A percentile compares a stretch with the other conserved stretches of the same genome.
phyloP scores from a whole-genome alignment of 331 rosid genomes.

The Stylosanthes scabra region DNA sequence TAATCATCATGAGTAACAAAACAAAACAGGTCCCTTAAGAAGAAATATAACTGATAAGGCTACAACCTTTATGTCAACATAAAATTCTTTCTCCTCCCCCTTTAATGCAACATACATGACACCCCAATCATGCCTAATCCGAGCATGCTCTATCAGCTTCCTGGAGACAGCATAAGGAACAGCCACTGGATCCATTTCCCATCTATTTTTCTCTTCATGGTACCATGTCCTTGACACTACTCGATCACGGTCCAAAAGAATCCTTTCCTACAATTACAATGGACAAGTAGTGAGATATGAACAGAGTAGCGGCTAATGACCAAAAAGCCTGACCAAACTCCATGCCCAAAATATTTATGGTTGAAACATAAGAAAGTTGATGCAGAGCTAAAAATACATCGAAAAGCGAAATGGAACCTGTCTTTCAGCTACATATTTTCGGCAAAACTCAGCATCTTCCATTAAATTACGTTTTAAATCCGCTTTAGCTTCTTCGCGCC shows the following conservation, averaged over 20 bases:
- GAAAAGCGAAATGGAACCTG: constrained; percentile 58
- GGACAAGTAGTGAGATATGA: constrained; percentile 29
- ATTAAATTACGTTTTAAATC: constrained; percentile 69
- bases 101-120: constrained; percentile 82
- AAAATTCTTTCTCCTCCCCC: constrained; percentile 86
- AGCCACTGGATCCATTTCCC: constrained; percentile 97
- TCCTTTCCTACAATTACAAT: constrained; percentile 76
- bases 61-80: constrained; percentile 79
- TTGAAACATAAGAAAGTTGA: constrained; percentile 21
- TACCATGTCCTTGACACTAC: constrained; percentile 89
- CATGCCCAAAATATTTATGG: not conserved
- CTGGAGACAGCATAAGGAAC: constrained; percentile 87
- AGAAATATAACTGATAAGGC: constrained; percentile 34
- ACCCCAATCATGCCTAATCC: constrained; percentile 93
- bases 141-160: constrained; percentile 71
- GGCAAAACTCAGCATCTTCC: constrained; percentile 69
- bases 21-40: constrained; percentile 18
- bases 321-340: too few species aligned
- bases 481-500: constrained; percentile 89
- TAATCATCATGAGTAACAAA: constrained; percentile 42
- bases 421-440: constrained; percentile 71
- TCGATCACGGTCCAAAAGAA: constrained; percentile 90
- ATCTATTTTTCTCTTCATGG: constrained; percentile 78
- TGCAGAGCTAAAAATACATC: constrained; percentile 7
- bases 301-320: constrained; percentile 16